These are phyloP conservation scores for Jamesozyma jinghongensis DNA, from an alignment of 805 yeast species.

Conservation along the genomic window DNA sequence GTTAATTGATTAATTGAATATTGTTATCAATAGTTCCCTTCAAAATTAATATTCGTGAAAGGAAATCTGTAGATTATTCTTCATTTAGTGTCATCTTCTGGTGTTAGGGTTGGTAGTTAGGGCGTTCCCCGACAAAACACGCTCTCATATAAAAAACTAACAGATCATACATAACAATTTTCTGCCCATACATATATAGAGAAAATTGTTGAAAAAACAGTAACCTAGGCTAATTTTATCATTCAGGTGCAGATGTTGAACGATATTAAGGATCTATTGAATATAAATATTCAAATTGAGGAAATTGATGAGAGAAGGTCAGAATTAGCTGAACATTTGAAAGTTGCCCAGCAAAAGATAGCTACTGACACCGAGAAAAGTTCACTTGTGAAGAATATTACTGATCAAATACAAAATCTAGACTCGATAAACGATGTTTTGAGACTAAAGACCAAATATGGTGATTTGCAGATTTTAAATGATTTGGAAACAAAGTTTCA, in stretches of 20 bases:
- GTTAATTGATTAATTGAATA: no score
- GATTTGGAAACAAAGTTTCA: slow-evolving; percentile 9
- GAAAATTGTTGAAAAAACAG: no score
- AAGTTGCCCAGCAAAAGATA: slow-evolving; percentile 9
- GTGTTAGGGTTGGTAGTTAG: no score
- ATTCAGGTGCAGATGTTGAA: slow-evolving; percentile 9
- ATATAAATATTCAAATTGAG: slow-evolving; percentile 21
- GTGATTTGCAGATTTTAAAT: slow-evolving; percentile 15
- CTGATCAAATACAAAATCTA: slow-evolving; percentile 15
- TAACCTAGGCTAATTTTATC: no score
- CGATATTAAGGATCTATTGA: slow-evolving; percentile 20
- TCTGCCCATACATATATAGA: no score
- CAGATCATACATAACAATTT: no score
- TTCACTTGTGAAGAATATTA: slow-evolving; percentile 6
- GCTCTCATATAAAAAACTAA: no score
- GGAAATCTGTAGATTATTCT: no score
- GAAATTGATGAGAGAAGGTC: slow-evolving; percentile 19
- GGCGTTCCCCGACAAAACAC: no score
- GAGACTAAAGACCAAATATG: slow-evolving; percentile 17
- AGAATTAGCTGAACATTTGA: slow-evolving; percentile 13
- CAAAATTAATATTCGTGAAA: no score
- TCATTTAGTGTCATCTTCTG: no score
- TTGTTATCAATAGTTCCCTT: no score
- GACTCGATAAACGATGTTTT: slow-evolving; percentile 10
- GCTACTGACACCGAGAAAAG: slow-evolving; percentile 3